Conservation (phyloP, 495 filamentous ascomycete species). For the Astrothelium subdiscretum region DNA sequence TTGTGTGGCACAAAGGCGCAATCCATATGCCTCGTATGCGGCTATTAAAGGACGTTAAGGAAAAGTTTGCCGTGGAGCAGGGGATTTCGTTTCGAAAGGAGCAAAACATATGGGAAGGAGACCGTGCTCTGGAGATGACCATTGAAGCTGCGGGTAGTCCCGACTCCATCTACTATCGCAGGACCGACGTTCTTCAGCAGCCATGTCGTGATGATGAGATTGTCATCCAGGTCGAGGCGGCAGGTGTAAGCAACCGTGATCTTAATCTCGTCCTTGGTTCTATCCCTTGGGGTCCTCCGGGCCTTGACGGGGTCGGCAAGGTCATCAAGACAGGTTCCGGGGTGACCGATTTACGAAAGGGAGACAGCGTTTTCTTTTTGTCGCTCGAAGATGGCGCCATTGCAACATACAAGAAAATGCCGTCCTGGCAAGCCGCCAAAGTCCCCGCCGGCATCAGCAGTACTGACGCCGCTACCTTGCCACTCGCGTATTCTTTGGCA, state of each 20-base stretch:
- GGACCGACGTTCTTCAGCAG: neutral
- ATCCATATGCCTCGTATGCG: neutral
- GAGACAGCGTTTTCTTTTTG: neutral
- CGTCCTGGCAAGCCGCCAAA: neutral
- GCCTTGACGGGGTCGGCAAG: neutral
- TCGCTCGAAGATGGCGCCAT: neutral
- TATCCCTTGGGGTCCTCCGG: neutral
- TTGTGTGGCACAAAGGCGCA: neutral
- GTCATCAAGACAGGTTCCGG: neutral
- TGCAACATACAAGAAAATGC: neutral
- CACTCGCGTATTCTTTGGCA: slow-evolving; percentile 29
- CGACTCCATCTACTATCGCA: slow-evolving; percentile 1
- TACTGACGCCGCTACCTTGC: slow-evolving; percentile 36
- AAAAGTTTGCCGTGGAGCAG: neutral
- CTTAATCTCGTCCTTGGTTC: neutral
- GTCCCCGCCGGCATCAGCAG: slow-evolving; percentile 9
- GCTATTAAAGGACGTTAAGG: neutral
- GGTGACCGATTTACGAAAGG: neutral
- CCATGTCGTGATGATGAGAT: slow-evolving; percentile 3
- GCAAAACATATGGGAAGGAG: neutral
- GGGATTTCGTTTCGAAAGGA: neutral
- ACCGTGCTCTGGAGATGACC: neutral
- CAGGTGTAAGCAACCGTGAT: slow-evolving; percentile 3
- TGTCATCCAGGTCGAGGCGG: neutral
- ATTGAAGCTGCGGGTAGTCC: neutral